Conservation (phyloP, 495 filamentous ascomycete species). For the Neurospora terricola region DNA sequence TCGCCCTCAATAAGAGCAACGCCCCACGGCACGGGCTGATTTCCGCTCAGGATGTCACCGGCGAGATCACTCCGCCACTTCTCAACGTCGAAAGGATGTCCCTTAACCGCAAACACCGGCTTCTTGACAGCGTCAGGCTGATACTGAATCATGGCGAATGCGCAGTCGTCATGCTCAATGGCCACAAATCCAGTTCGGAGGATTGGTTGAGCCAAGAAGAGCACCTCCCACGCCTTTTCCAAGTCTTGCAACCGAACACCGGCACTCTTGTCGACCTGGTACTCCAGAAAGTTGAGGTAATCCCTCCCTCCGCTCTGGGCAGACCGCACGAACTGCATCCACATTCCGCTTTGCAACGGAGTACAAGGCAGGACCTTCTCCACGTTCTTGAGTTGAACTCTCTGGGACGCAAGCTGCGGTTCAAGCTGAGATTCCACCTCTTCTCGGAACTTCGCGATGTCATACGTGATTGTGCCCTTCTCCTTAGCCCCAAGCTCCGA, state of each 20-base stretch:
- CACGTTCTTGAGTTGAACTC: conserved; percentile 8
- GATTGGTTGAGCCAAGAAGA: conserved; percentile 49
- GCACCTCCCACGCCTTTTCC: conserved; percentile 44
- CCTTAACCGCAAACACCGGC: not conserved
- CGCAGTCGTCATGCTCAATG: conserved; percentile 44
- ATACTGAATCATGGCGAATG: conserved; percentile 62
- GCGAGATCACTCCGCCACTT: conserved; percentile 21
- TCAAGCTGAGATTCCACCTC: conserved; percentile 23
- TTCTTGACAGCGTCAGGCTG: not conserved
- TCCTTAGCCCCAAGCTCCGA: too few relatives aligned
- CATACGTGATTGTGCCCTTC: conserved; percentile 21
- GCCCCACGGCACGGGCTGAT: conserved; percentile 21
- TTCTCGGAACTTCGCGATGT: conserved; percentile 28
- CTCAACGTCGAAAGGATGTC: conserved; percentile 14
- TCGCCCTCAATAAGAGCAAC: conserved; percentile 12
- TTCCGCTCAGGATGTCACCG: conserved; percentile 1
- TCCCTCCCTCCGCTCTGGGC: conserved; percentile 26
- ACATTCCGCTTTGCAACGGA: conserved; percentile 51
- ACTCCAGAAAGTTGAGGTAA: conserved; percentile 53
- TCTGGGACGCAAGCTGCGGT: conserved; percentile 10
- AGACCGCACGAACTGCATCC: conserved; percentile 49
- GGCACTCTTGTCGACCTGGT: conserved; percentile 23
- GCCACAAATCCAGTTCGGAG: conserved; percentile 61
- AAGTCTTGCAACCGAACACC: conserved; percentile 16
- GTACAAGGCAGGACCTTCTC: conserved; percentile 53